Evolutionary conservation across 2,329 filamentous ascomycete genomes (phyloP).

Genomic region (Aspergillus felis): DNA sequence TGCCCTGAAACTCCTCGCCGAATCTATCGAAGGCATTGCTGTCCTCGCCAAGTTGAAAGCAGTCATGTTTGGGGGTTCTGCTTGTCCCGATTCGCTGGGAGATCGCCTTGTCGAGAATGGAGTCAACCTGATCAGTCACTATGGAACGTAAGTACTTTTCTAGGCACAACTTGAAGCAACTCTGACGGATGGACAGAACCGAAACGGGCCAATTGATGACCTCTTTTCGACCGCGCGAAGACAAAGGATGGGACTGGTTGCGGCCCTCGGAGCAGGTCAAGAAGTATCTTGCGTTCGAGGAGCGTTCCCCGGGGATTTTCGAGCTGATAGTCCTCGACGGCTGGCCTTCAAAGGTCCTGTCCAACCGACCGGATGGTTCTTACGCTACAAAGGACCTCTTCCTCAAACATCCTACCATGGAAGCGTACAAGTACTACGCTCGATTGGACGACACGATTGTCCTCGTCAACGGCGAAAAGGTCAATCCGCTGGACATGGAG

Average conservation of each 20-base stretch:
- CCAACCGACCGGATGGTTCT: conserved; percentile 46
- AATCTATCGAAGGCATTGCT: conserved; percentile 52
- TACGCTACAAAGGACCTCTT: conserved; percentile 52
- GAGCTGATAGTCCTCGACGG: conserved; percentile 36
- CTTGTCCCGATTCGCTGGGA: conserved; percentile 58
- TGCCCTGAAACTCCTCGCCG: conserved; percentile 59
- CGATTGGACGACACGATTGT: conserved; percentile 47
- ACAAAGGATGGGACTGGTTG: conserved; percentile 61
- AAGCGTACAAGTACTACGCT: conserved; percentile 47
- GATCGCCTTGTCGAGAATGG: conserved; percentile 51
- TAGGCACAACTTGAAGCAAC: not conserved
- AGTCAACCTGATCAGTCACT: conserved; percentile 55
- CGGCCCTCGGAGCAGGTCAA: conserved; percentile 39
- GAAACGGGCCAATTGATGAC: conserved; percentile 62
- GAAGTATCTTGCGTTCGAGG: conserved; percentile 42
- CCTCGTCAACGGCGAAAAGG: conserved; percentile 50
- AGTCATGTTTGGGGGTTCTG: conserved; percentile 56
- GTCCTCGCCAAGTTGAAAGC: conserved; percentile 46
- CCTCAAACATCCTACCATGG: conserved; percentile 39
- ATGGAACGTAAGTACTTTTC: conserved; percentile 48
- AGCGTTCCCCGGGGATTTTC: conserved; percentile 31
- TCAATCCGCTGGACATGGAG: conserved; percentile 49
- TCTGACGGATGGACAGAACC: conserved; percentile 39
- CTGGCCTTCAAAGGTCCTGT: conserved; percentile 38
- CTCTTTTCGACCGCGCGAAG: conserved; percentile 50